Base-by-base conservation (phyloP, 306 rosid genomes). In the Prunus padus region DNA sequence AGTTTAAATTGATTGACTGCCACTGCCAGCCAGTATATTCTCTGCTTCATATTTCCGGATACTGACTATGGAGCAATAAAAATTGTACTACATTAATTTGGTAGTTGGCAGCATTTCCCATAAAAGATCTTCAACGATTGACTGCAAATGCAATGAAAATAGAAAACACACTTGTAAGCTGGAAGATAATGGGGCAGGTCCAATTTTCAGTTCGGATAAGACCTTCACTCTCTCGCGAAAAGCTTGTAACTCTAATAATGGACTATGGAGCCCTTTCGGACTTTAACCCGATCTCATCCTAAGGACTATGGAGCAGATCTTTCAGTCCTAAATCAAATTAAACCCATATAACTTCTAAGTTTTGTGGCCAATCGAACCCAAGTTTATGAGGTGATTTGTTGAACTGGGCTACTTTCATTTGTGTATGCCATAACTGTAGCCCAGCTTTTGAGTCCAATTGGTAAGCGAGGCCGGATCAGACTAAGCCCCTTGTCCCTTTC, bases 31-130 rank as follows among this genome's bases (percentile, higher is more conserved):
- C 40, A 78, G 20, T 57, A 73, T 60, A 57, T 74, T 62, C 42
- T 44, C 52, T 46, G 23, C 45, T 33, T 77, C 70, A 16, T 45
- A 70, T 20, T 81, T 3, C 11, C 13, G 80, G 80, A 65, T 40
- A 55, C 75, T 80, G 66, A 61, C 65, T 25, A 12, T 23, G 57
- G 56, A 78, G 55, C 26, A 67, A 68, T 37, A 68, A 26, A 63
- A 46, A 49, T 33, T 45, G 70, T 30, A 8, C 23, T 33, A 37
- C 52, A 67, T 57, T 69, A 31, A 69, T 60, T 6, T 66, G 75
- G 79, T 67, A 54, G 59, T 57, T 67, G 64, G 66, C 78, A 56
- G 68, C 82, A 79, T 66, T 12, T 72, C 69, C 75, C 20, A 79
- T 22, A 65, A 5, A 65, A 79, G 82, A 56, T 73, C 56, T 4